These are phyloP conservation scores for Fusarium nelsonii DNA, from an alignment of 2,329 filamentous ascomycete genomes.

Conservation along the genomic window DNA sequence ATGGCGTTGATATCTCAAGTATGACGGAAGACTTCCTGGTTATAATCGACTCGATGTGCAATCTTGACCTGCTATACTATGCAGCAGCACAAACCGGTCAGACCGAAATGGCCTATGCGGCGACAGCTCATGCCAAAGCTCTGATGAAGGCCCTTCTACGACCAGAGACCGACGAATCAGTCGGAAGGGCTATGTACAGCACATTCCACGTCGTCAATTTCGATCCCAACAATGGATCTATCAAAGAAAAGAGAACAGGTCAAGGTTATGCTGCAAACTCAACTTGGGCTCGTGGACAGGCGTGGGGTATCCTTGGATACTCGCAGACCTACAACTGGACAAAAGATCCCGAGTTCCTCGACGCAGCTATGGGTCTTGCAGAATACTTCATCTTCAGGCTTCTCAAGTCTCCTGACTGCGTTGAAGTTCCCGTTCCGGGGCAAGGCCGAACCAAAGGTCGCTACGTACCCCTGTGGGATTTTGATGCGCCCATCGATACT, in stretches of 20 bases:
- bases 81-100: slow-evolving; percentile 51
- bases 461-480: slow-evolving; percentile 58
- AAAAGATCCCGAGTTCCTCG: slow-evolving; percentile 57
- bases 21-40: slow-evolving; percentile 54
- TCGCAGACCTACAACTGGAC: slow-evolving; percentile 64
- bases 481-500: slow-evolving; percentile 58
- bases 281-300: slow-evolving; percentile 65
- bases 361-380: slow-evolving; percentile 60
- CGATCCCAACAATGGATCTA: slow-evolving; percentile 55
- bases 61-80: slow-evolving; percentile 55
- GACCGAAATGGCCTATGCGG: slow-evolving; percentile 44
- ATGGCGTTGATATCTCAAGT: slow-evolving; percentile 50
- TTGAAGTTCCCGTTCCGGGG: slow-evolving; percentile 38
- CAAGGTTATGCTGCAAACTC: slow-evolving; percentile 62
- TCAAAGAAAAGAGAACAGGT: slow-evolving; percentile 61
- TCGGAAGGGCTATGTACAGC: slow-evolving; percentile 47
- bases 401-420: slow-evolving; percentile 49
- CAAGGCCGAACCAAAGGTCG: slow-evolving; percentile 34
- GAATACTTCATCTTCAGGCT: slow-evolving; percentile 63
- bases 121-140: slow-evolving; percentile 56
- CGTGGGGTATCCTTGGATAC: slow-evolving; percentile 65
- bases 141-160: slow-evolving; percentile 58
- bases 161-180: slow-evolving; percentile 45
- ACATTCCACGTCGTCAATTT: slow-evolving; percentile 65
- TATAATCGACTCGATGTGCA: slow-evolving; percentile 59